Evolutionary conservation across 2,329 filamentous ascomycete genomes (phyloP).

Genomic region (Hortaea sp.): DNA sequence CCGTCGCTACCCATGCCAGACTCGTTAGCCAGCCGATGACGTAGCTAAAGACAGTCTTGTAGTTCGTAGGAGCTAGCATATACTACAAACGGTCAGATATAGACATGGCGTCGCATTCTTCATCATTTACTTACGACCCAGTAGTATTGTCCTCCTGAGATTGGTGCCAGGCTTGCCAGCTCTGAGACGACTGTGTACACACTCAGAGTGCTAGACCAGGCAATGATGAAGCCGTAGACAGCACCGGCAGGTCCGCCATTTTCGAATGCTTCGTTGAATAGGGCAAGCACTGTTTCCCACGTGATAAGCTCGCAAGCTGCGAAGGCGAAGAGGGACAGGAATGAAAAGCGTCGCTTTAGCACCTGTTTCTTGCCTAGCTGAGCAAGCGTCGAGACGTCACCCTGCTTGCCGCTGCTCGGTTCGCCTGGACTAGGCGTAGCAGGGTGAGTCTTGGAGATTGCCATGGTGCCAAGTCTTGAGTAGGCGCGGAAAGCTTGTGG

Average conservation of each 20-base stretch:
- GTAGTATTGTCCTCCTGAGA: conserved; percentile 37
- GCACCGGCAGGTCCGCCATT: conserved; percentile 41
- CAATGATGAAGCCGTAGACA: conserved; percentile 43
- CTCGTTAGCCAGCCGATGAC: conserved; percentile 35
- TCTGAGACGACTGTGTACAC: conserved; percentile 39
- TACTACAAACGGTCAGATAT: conserved; percentile 12
- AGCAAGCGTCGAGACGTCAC: conserved; percentile 30
- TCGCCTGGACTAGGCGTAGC: neutral
- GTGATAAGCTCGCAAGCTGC: conserved; percentile 37
- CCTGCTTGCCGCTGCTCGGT: conserved; percentile 1
- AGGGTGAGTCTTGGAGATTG: neutral
- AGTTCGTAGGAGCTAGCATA: conserved; percentile 33
- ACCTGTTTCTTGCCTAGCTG: conserved; percentile 38
- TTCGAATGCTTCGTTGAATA: conserved; percentile 33
- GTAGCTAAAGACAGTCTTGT: conserved; percentile 34
- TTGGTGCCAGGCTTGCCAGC: conserved; percentile 38
- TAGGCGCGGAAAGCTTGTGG: neutral
- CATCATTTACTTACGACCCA: conserved; percentile 23
- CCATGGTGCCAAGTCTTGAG: neutral
- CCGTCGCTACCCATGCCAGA: conserved; percentile 34
- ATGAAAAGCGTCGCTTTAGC: conserved; percentile 34
- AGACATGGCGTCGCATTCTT: neutral
- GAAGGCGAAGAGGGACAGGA: conserved; percentile 35
- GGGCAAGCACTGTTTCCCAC: conserved; percentile 36
- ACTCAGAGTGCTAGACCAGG: conserved; percentile 40